Conservation (phyloP, 2,329 filamentous ascomycete species). For the Shiraia bambusicola region DNA sequence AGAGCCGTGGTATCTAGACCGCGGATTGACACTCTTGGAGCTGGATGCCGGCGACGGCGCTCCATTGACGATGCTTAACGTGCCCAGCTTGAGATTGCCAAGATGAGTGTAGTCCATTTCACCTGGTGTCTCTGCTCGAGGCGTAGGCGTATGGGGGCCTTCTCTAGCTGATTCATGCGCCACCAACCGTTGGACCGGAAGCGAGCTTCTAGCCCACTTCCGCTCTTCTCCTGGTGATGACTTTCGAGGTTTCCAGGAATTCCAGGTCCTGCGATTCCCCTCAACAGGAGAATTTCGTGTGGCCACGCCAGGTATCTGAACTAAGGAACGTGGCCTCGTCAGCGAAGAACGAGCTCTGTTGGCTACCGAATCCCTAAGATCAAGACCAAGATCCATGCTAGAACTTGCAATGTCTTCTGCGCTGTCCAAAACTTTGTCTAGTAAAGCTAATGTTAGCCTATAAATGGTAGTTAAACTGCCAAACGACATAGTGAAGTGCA, state of each 20-base stretch:
- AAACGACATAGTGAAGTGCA: too few species aligned
- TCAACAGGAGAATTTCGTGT: slow-evolving; percentile 38
- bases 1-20: slow-evolving; percentile 6
- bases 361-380: slow-evolving; percentile 21
- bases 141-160: slow-evolving; percentile 19
- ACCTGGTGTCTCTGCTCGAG: slow-evolving; percentile 43
- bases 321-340: slow-evolving; percentile 43
- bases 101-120: slow-evolving; percentile 48
- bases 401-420: slow-evolving; percentile 13
- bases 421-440: slow-evolving; percentile 34
- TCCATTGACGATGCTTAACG: slow-evolving; percentile 52
- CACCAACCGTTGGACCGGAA: slow-evolving; percentile 24
- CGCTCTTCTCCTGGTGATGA: slow-evolving; percentile 27
- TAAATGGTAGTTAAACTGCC: background rate
- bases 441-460: slow-evolving; percentile 10
- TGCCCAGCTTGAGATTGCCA: slow-evolving; percentile 46
- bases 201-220: slow-evolving; percentile 33
- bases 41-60: slow-evolving; percentile 49
- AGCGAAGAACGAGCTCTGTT: slow-evolving; percentile 32
- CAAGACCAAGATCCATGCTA: slow-evolving; percentile 18
- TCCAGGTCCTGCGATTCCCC: slow-evolving; percentile 38
- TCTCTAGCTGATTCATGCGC: slow-evolving; percentile 26
- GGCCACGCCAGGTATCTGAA: slow-evolving; percentile 44
- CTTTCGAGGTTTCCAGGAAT: slow-evolving; percentile 32
- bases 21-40: slow-evolving; percentile 16